These are phyloP conservation scores for Zasmidium cellare DNA, from an alignment of 2,329 filamentous ascomycete genomes.

Conservation along the genomic window DNA sequence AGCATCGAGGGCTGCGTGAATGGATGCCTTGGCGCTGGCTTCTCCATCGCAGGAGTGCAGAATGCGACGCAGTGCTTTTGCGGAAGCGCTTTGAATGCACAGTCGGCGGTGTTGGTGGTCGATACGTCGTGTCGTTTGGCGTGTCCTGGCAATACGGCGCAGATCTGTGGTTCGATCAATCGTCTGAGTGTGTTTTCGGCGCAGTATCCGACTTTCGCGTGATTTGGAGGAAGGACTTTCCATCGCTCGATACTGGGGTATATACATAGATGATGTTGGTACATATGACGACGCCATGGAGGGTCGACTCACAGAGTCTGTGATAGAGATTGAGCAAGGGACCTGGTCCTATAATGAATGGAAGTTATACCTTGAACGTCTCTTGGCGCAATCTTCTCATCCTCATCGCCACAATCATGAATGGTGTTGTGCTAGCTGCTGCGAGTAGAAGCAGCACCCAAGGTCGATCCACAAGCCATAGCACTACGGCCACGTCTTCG, in stretches of 20 bases:
- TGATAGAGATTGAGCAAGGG: no score
- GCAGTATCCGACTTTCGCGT: conserved; percentile 12
- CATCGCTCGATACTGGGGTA: neutral
- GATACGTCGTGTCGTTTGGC: conserved; percentile 30
- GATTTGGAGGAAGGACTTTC: neutral
- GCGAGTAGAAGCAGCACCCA: neutral
- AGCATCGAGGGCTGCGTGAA: conserved; percentile 31
- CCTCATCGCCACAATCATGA: neutral
- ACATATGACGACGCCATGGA: neutral
- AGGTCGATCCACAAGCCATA: conserved; percentile 29
- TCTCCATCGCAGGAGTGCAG: conserved; percentile 35
- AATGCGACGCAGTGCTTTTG: conserved; percentile 35
- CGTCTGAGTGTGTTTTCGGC: conserved; percentile 29
- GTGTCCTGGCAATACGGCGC: conserved; percentile 31
- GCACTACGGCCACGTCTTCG: conserved; percentile 64
- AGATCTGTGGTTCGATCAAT: conserved; percentile 30
- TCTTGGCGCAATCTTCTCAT: neutral
- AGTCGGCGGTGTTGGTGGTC: conserved; percentile 24
- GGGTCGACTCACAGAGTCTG: neutral
- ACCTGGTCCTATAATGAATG: neutral
- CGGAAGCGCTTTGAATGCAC: conserved; percentile 28
- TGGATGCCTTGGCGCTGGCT: conserved; percentile 31
- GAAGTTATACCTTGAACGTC: neutral
- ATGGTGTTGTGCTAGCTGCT: neutral
- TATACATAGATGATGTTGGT: neutral